Evolutionary conservation across 2,329 filamentous ascomycete genomes (phyloP), one percentile per base, ranked within the genome.

Genomic region (Clonostachys solani): DNA sequence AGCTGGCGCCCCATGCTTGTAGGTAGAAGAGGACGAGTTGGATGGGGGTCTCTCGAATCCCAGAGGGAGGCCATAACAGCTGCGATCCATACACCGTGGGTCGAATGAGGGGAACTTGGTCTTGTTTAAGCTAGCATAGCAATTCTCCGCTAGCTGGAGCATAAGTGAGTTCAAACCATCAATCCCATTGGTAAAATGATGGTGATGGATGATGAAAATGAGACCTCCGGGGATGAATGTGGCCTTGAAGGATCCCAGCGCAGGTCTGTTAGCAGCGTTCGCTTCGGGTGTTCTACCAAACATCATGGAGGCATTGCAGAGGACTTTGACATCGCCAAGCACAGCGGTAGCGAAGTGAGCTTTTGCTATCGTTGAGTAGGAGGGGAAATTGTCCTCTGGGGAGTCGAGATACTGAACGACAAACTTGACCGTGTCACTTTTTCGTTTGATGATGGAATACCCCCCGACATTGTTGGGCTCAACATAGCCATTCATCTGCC

Each of bases 131-230:
- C 67, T 55, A 4, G 69, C 63, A 44, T 54, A 52, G 53, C 68
- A 73, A 50, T 72, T 71, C 36, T 72, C 69, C 18, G 68, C 68
- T 7, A 72, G 59, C 54, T 72, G 67, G 12, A 62, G 55, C 2
- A 59, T 53, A 42, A 67, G 61, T 12, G 57, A 54, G 6, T 58
- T 54, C 61, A 64, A 72, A 15, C 66, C 68, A 54, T 62, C 65
- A 1, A 69, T 52, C 45, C 71, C 69, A 50, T 67, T 68, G 37
- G 58, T 50, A 46, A 65, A 73, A 50, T 74, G 70, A 51, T 73
- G 70, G 33, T 53, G 49, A 46, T 69, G 65, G 49, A 66, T 64
- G 38, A 60, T 63, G 45, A 73, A 59, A 40, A 74, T 59, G 6
- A 73, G 52, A 1, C 69, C 70, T 4, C 68, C 69, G 2, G 54